phyloP scores from a whole-genome alignment of 345 rosid species.

The Clarkia xantiana region DNA sequence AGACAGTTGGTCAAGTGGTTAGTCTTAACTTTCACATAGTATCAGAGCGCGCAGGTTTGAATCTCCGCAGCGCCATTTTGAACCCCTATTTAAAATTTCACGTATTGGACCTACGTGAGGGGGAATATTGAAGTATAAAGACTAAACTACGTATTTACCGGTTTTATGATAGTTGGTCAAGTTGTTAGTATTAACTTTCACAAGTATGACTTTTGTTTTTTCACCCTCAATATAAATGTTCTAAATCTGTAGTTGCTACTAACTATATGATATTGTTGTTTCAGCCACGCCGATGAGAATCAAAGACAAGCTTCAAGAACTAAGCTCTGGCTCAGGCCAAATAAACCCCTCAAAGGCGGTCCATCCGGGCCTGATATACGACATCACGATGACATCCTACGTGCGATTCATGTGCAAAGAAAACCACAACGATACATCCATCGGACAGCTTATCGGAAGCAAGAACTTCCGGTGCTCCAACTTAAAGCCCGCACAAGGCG shows the following conservation, averaged over 20 bases:
- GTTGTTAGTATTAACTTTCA: too few species aligned
- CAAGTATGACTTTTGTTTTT: too few species aligned
- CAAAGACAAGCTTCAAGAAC: slow-evolving; percentile 24
- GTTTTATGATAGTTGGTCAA: too few species aligned
- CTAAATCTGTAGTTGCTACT: not conserved
- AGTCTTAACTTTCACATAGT: too few species aligned
- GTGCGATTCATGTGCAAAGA: slow-evolving; percentile 59
- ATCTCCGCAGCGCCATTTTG: too few species aligned
- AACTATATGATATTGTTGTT: slow-evolving; percentile 3
- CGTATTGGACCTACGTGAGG: too few species aligned
- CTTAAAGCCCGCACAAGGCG: slow-evolving; percentile 34
- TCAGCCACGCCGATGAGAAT: slow-evolving; percentile 57
- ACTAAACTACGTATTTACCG: too few species aligned
- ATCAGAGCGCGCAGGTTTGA: too few species aligned
- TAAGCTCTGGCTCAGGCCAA: slow-evolving; percentile 72
- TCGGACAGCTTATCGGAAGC: slow-evolving; percentile 33
- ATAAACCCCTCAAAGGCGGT: slow-evolving; percentile 55
- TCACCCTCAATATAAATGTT: too few species aligned
- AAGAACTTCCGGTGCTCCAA: slow-evolving; percentile 37
- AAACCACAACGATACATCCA: slow-evolving; percentile 50
- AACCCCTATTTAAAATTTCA: too few species aligned
- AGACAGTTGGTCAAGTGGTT: too few species aligned
- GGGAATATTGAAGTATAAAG: too few species aligned
- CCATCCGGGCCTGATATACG: slow-evolving; percentile 64
- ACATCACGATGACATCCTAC: slow-evolving; percentile 32